Conservation (phyloP, 2,329 filamentous ascomycete species). For the Colletotrichum tamarilloi region DNA sequence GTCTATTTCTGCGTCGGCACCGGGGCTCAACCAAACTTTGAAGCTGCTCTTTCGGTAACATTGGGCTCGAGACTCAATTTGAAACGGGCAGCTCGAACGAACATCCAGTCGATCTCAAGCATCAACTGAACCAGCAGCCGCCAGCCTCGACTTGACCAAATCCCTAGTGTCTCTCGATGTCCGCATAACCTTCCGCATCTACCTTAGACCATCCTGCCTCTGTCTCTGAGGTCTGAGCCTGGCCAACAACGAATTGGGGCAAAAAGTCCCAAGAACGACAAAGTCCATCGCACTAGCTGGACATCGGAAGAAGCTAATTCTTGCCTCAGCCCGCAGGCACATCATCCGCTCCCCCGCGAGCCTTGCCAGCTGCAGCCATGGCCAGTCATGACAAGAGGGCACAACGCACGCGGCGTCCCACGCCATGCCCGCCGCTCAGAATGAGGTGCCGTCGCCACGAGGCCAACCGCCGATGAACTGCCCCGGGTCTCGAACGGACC, state of each 20-base stretch:
- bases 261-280: background rate
- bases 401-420: background rate
- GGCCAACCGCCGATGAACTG: conserved; percentile 20
- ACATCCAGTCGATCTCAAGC: background rate
- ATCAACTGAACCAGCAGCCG: background rate
- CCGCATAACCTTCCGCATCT: background rate
- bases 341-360: background rate
- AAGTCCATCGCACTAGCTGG: background rate
- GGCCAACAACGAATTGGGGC: background rate
- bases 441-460: conserved; percentile 13
- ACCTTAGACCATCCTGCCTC: background rate
- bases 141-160: background rate
- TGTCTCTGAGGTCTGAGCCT: background rate
- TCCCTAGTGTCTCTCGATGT: background rate
- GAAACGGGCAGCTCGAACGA: background rate
- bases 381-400: background rate
- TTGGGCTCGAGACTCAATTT: background rate
- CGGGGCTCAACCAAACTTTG: background rate
- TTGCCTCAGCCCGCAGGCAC: background rate
- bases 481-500: background rate
- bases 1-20: background rate
- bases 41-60: background rate
- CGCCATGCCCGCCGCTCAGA: background rate
- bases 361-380: background rate
- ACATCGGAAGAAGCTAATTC: conserved; percentile 14